These are phyloP conservation scores for Teunomyces atbi DNA, from an alignment of 805 yeast genomes.

Conservation along the genomic window DNA sequence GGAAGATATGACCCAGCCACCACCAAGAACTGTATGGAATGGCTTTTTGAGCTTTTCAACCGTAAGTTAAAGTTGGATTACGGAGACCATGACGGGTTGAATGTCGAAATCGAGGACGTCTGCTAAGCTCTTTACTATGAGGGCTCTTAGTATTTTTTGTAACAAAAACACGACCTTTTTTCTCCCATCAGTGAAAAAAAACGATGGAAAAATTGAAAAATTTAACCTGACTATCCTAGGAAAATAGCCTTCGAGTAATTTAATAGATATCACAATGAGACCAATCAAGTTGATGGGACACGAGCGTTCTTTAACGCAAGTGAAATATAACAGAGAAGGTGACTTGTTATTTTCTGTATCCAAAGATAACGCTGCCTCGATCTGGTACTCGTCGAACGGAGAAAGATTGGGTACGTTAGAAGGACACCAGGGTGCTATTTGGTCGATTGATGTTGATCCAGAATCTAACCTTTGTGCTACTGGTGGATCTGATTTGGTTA, in stretches of 20 bases:
- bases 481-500: conserved; percentile 86
- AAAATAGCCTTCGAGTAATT: background rate
- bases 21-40: conserved; percentile 63
- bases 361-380: conserved; percentile 83
- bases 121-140: conserved; percentile 40
- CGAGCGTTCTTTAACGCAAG: conserved; percentile 96
- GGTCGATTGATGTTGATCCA: conserved; percentile 86
- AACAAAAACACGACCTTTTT: conserved; percentile 1
- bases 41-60: conserved; percentile 68
- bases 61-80: conserved; percentile 64
- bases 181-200: conserved; percentile 11
- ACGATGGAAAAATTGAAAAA: conserved; percentile 15
- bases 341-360: conserved; percentile 90
- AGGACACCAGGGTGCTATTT: conserved; percentile 86
- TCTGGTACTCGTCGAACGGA: conserved; percentile 95
- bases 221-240: conserved; percentile 6
- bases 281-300: conserved; percentile 80
- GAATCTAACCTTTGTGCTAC: conserved; percentile 72
- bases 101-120: conserved; percentile 55
- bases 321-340: conserved; percentile 93
- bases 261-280: conserved; percentile 30
- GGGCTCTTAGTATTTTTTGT: background rate
- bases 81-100: conserved; percentile 59
- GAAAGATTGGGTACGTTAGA: conserved; percentile 92
- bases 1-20: conserved; percentile 83